A percentile compares a stretch with the other conserved stretches of the same genome.
Conservation (phyloP, 192 early-diverging fungal genomes). For the Podila epicladia region DNA sequence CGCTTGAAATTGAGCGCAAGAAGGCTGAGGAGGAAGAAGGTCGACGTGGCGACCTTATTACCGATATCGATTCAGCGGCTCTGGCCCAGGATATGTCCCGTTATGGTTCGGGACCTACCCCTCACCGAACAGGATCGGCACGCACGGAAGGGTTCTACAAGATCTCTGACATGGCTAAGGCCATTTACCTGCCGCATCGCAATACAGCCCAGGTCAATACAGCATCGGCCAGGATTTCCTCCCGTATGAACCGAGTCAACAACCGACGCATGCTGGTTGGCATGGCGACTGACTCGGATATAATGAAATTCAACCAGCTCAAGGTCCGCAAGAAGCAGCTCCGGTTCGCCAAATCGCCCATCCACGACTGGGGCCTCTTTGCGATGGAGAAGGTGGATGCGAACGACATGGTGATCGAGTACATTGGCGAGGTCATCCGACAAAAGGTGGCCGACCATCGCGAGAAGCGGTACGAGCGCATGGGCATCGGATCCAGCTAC, state of each 20-base stretch:
- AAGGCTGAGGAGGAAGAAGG: slow-evolving; percentile 41
- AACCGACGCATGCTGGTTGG: slow-evolving; percentile 67
- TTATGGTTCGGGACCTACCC: slow-evolving; percentile 19
- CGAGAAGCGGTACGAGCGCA: slow-evolving; percentile 93
- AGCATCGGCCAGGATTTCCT: slow-evolving; percentile 57
- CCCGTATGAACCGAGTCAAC: slow-evolving; percentile 74
- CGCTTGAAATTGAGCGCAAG: slow-evolving; percentile 52
- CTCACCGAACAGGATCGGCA: slow-evolving; percentile 78
- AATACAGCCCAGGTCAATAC: slow-evolving; percentile 39
- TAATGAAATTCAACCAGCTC: slow-evolving; percentile 92
- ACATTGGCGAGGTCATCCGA: slow-evolving; percentile 96
- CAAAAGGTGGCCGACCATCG: slow-evolving; percentile 94
- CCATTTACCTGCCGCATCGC: slow-evolving; percentile 67
- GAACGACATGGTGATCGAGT: slow-evolving; percentile 98
- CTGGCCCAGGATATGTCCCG: slow-evolving; percentile 17
- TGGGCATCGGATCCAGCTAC: slow-evolving; percentile 94
- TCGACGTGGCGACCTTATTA: background rate
- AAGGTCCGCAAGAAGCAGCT: slow-evolving; percentile 91
- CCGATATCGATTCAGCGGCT: slow-evolving; percentile 8
- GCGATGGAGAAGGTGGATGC: slow-evolving; percentile 93
- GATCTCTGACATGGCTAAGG: slow-evolving; percentile 74
- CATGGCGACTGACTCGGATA: slow-evolving; percentile 73
- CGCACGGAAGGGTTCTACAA: slow-evolving; percentile 84
- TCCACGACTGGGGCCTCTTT: slow-evolving; percentile 99
- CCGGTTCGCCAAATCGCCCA: slow-evolving; percentile 90